Base-by-base conservation (phyloP, 768 basidiomycete species). In the Rhizopogon rudus region DNA sequence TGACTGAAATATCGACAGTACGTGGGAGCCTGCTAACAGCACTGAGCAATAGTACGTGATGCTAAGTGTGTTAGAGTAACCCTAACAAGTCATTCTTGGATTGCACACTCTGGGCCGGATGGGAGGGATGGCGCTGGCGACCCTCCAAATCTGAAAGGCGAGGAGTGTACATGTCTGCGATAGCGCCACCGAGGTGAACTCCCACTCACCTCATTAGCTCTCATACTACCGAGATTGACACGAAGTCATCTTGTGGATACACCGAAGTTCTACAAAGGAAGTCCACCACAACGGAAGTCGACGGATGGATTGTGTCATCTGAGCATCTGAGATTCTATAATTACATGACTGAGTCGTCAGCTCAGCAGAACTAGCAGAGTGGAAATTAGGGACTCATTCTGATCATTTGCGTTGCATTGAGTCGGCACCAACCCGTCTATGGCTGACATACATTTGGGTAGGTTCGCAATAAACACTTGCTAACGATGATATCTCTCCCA, bases 161-260 rank as follows among this genome's bases (percentile, higher is more conserved):
- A 51, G 12, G 57, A 7, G 37, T 37, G 53, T 58, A 6, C 17
- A 16, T 5, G 4, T 25, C 25, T 4, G 25, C 25, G 25, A 25
- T 25, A 25, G 25, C 29, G 53, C 54, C 10, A 61, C 59, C 6
- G 61, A 65, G 17, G 20, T 16, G 17, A 53, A 41, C 60, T 54
- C 56, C 57, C 62, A 6, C 31, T 33, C 43, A 16, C 53, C 12
- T 57, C 61, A 29, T 65, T 66, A 53, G 58, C 73, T 67, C 59
- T 75, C 65, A 64, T 74, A 64, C 70, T 76, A 16, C 91, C 91
- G 67, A 97, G 61, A 97, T 91, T 7, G 92, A 94, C 22, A 95
- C 93, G 9, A 97, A 79, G 67, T 97, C 93, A 68, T 96, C 93
- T 43, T 95, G 76, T 1, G 93, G 94, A 66, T 97, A 96, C 57